Evolutionary conservation across 2,329 filamentous ascomycete genomes (phyloP).

Genomic region (Dryadomyces quercus-mongolicae): DNA sequence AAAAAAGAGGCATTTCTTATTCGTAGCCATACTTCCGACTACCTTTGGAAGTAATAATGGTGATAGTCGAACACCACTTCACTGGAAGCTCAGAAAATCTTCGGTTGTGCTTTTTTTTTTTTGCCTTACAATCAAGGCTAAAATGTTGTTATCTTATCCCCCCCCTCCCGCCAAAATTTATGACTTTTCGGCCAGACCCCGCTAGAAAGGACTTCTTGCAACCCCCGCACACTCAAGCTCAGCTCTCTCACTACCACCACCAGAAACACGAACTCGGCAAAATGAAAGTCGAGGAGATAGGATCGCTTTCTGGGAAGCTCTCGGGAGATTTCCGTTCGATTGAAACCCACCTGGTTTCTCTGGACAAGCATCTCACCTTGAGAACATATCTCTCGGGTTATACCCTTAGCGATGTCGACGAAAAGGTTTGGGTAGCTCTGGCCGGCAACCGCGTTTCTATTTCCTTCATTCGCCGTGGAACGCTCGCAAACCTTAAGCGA

Average conservation of each 20-base stretch:
- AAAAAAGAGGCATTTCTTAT: constrained; percentile 41
- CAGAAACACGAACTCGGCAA: neutral
- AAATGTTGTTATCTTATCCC: constrained; percentile 11
- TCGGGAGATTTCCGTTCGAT: constrained; percentile 69
- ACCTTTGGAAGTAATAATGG: constrained; percentile 4
- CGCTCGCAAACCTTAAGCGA: constrained; percentile 63
- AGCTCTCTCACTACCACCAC: neutral
- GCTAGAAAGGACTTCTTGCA: neutral
- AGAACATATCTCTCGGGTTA: constrained; percentile 81
- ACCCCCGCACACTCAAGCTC: constrained; percentile 1
- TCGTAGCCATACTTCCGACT: constrained; percentile 31
- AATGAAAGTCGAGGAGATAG: constrained; percentile 47
- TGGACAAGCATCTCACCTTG: constrained; percentile 80
- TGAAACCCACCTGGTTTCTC: constrained; percentile 59
- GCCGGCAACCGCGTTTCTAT: constrained; percentile 76
- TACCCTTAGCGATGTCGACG: constrained; percentile 62
- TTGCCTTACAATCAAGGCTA: constrained; percentile 9
- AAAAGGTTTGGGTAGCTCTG: constrained; percentile 71
- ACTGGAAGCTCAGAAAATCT: constrained; percentile 6
- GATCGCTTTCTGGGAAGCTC: constrained; percentile 36
- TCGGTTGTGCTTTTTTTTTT: neutral
- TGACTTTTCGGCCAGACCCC: neutral
- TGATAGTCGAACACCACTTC: neutral
- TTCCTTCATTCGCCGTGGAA: constrained; percentile 67
- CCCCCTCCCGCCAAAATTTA: no score